Base-by-base conservation (phyloP, 371 early-diverging fungal genomes). In the Funneliformis caledonium region DNA sequence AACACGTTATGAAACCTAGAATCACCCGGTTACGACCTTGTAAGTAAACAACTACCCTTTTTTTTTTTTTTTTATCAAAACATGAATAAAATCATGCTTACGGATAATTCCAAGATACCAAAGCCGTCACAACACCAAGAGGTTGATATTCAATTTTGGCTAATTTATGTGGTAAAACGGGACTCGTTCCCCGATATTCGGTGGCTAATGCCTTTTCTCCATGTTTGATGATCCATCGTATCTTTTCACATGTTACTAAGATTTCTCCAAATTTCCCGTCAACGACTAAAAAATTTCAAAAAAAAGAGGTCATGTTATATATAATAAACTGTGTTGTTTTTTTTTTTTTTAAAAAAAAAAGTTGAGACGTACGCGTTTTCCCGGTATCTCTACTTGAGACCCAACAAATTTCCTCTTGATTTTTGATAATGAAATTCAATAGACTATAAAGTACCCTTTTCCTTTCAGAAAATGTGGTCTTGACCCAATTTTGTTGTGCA, bases 211-310 rank as follows among this genome's bases (percentile, higher is more conserved):
- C 92, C 19, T 84, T 76, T 84, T 95, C 96, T 64, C 96, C 96
- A 77, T 95, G 84, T 56, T 90, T 91, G 82, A 95, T 91, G 6
- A 93, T 94, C 95, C 95, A 96, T 43, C 91, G 90, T 60, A 96
- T 87, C 74, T 94, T 93, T 59, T 93, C 96, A 77, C 93, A 91
- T 0, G 94, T 94, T 0, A 93, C 91, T 80, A 95, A 87, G 14
- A 95, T 91, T 83, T 96, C 96, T 76, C 96, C 96, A 70, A 96
- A 89, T 59, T 90, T 91, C 14, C 95, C 96, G 85, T 96, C 96
- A 42, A 96, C 87, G 86, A 94, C 92, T 91, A 81, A 5, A 52
- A 26, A 42, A 82, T 12, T 22, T 4, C 70, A 50, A 11, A 4
- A 11, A 79, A 65, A 45, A 59, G 26, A 73, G 26, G 1, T 79